Evolutionary conservation across 2,329 filamentous ascomycete genomes (phyloP), one percentile per base, ranked within the genome.

Genomic region (Colletotrichum noveboracense): DNA sequence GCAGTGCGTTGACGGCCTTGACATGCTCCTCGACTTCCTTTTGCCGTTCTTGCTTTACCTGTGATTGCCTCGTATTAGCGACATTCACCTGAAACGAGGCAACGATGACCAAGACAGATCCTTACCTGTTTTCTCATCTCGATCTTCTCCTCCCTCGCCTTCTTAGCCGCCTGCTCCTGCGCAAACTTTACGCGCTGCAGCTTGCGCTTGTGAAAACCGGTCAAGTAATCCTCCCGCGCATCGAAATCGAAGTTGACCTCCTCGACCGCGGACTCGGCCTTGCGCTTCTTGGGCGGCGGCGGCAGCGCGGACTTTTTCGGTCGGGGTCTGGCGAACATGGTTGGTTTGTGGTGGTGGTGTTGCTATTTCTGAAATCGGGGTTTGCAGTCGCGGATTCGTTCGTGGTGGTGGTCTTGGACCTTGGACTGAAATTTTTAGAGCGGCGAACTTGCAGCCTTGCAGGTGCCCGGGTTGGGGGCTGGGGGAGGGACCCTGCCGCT

Each of bases 121-220:
- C 71, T 7, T 87, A 96, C 96, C 91, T 95, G 93, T 84, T 93
- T 94, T 79, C 96, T 89, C 72, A 94, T 88, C 74, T 90, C 87
- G 73, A 96, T 90, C 82, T 90, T 94, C 83, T 98, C 96, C 81
- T 96, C 91, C 66, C 93, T 92, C 64, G 93, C 95, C 82, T 91
- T 93, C 84, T 95, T 94, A 61, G 91, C 93, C 5, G 95, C 95
- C 79, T 94, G 89, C 79, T 97, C 95, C 82, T 97, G 94, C 3
- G 96, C 96, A 84, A 93, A 89, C 87, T 98, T 97, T 79, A 93
- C 92, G 48, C 97, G 91, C 83, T 95, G 94, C 69, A 94, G 87
- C 85, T 98, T 98, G 84, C 97, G 94, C 89, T 98, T 99, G 88
- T 96, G 96, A 86, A 99, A 99, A 4, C 97, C 97, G 0, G 96